These are phyloP conservation scores for Naganishia onofrii DNA, from an alignment of 768 basidiomycete genomes.

Conservation along the genomic window DNA sequence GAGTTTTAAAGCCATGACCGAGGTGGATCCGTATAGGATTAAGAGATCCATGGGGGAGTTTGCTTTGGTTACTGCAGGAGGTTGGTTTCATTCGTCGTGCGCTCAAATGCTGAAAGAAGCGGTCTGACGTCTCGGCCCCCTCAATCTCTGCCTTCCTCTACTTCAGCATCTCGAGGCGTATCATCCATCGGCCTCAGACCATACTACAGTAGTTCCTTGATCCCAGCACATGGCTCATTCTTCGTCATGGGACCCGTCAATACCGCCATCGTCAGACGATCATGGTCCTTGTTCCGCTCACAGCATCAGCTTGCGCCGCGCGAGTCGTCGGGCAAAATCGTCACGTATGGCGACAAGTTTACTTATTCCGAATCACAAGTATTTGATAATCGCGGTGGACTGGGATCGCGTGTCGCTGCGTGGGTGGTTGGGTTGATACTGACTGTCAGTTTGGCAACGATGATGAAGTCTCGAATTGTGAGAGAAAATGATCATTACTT, in stretches of 20 bases:
- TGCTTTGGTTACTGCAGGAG: conserved; percentile 23
- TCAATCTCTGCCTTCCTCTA: neutral
- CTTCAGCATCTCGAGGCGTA: conserved; percentile 3
- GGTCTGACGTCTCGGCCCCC: neutral
- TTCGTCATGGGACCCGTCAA: conserved; percentile 58
- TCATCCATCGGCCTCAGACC: conserved; percentile 44
- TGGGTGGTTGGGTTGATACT: conserved; percentile 40
- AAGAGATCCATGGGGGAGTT: conserved; percentile 45
- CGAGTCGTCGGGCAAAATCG: conserved; percentile 3
- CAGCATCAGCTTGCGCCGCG: neutral
- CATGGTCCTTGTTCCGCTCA: conserved; percentile 56
- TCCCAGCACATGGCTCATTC: conserved; percentile 53
- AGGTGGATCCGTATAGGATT: conserved; percentile 48
- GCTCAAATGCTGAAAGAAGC: too few relatives aligned
- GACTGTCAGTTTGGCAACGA: conserved; percentile 14
- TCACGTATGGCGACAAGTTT: conserved; percentile 69
- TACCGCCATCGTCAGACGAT: conserved; percentile 59
- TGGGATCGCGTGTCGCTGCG: conserved; percentile 30
- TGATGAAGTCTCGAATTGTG: conserved; percentile 24
- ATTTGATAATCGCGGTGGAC: conserved; percentile 25
- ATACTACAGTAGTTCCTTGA: conserved; percentile 36
- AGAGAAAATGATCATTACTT: neutral
- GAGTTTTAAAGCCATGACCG: conserved; percentile 49
- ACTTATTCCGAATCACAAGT: conserved; percentile 68
- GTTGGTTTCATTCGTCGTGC: neutral